These are phyloP conservation scores for Fusarium sp. DNA, from an alignment of 2,329 filamentous ascomycete species.

Conservation along the genomic window DNA sequence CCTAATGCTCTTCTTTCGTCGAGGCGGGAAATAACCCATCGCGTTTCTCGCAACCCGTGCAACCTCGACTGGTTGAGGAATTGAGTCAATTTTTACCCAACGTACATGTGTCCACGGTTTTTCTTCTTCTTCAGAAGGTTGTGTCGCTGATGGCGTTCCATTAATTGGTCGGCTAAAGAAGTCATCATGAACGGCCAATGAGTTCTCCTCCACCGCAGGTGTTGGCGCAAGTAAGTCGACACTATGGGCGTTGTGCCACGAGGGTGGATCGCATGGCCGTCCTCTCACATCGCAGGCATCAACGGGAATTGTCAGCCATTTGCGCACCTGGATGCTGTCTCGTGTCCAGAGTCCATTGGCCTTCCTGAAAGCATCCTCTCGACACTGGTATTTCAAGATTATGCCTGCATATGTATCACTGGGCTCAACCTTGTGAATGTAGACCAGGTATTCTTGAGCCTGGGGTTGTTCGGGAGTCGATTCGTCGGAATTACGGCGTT, in stretches of 20 bases:
- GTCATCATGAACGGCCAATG: constrained; percentile 48
- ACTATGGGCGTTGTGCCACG: constrained; percentile 50
- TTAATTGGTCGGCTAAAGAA: constrained; percentile 54
- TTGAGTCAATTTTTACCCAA: constrained; percentile 84
- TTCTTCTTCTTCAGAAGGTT: constrained; percentile 60
- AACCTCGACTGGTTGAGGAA: constrained; percentile 79
- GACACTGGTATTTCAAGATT: constrained; percentile 88
- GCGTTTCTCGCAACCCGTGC: constrained; percentile 82
- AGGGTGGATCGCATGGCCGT: constrained; percentile 68
- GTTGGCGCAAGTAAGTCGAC: constrained; percentile 64
- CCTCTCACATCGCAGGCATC: constrained; percentile 90
- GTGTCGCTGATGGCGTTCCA: constrained; percentile 43
- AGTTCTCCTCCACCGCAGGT: constrained; percentile 48
- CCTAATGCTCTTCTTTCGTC: constrained; percentile 82
- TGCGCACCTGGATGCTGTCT: constrained; percentile 86
- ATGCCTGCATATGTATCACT: constrained; percentile 92
- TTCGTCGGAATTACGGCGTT: constrained; percentile 77
- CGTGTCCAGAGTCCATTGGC: constrained; percentile 95
- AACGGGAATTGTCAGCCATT: constrained; percentile 84
- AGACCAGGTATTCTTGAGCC: constrained; percentile 81
- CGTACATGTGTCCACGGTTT: constrained; percentile 85
- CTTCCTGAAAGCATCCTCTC: constrained; percentile 82
- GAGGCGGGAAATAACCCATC: constrained; percentile 91
- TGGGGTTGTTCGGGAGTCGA: constrained; percentile 62
- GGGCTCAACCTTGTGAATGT: constrained; percentile 85